Evolutionary conservation across 176 grass and related monocot species (phyloP).

Genomic region (Luzula sylvatica): DNA sequence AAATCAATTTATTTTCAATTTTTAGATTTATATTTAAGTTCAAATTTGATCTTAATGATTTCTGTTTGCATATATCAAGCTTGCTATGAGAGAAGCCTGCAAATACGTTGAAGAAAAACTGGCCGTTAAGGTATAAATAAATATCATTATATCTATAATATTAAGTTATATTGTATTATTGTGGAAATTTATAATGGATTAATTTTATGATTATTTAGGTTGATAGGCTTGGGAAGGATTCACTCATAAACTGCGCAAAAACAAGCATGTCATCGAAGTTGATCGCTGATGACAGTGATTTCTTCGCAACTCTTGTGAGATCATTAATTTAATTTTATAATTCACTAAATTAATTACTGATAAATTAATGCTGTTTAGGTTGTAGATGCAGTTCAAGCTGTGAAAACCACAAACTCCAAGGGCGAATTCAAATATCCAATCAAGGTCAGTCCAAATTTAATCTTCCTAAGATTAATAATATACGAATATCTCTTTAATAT

Average conservation of each 20-base stretch:
- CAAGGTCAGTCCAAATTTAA: constrained; percentile 36
- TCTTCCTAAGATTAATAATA: background rate
- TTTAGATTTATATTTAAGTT: background rate
- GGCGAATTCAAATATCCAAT: constrained; percentile 93
- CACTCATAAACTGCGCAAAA: constrained; percentile 85
- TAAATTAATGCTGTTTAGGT: constrained; percentile 39
- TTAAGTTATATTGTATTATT: background rate
- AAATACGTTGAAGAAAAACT: constrained; percentile 93
- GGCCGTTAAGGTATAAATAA: constrained; percentile 53
- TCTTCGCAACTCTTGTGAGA: constrained; percentile 80
- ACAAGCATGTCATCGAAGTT: constrained; percentile 99
- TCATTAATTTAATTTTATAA: constrained; percentile 2
- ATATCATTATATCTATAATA: background rate
- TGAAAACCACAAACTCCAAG: constrained; percentile 75
- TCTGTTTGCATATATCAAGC: constrained; percentile 31
- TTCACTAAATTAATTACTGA: background rate
- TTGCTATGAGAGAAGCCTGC: constrained; percentile 94
- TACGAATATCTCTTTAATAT: background rate
- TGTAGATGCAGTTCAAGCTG: constrained; percentile 82
- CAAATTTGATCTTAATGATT: constrained; percentile 5
- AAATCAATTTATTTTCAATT: constrained; percentile 8
- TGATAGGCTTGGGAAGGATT: constrained; percentile 85
- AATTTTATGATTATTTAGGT: constrained; percentile 46
- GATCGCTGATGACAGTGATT: constrained; percentile 72
- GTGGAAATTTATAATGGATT: background rate